Percentiles rank a stretch among this genome's conserved stretches.
These are phyloP conservation scores for Saturnispora ahearnii DNA, from an alignment of 805 yeast genomes.

Conservation along the genomic window DNA sequence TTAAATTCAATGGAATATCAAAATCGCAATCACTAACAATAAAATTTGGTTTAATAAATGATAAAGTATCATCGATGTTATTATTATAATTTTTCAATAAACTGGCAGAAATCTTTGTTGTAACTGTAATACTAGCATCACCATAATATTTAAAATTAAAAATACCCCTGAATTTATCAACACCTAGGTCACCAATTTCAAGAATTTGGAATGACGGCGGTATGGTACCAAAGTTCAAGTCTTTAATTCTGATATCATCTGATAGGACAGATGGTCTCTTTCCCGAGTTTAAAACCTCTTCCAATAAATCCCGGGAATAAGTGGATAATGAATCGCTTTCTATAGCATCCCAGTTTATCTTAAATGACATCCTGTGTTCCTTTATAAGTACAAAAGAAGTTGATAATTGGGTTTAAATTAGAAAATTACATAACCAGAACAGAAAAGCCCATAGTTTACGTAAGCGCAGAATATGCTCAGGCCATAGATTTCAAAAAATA, in stretches of 20 bases:
- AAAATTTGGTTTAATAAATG: conserved; percentile 59
- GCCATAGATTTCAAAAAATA: background rate
- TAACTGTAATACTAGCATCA: conserved; percentile 64
- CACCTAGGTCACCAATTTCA: conserved; percentile 74
- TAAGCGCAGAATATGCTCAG: background rate
- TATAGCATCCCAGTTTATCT: conserved; percentile 67
- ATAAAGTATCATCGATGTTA: conserved; percentile 20
- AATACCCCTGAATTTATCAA: conserved; percentile 71
- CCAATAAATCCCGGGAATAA: conserved; percentile 57
- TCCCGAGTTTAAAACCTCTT: conserved; percentile 67
- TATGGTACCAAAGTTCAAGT: conserved; percentile 61
- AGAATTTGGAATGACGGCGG: conserved; percentile 72
- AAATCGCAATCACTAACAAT: conserved; percentile 57
- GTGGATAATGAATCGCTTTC: conserved; percentile 53
- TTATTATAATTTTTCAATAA: conserved; percentile 57
- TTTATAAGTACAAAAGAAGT: too few relatives aligned
- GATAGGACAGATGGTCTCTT: conserved; percentile 63
- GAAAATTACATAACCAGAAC: background rate
- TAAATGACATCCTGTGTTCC: conserved; percentile 51
- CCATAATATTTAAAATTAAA: conserved; percentile 71
- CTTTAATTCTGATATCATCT: conserved; percentile 57
- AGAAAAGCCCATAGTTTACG: background rate
- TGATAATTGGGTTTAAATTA: background rate
- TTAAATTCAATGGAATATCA: conserved; percentile 70
- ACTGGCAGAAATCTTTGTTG: conserved; percentile 78